These are phyloP conservation scores for Arctium lappa DNA, from an alignment of 129 eudicot species.

Conservation along the genomic window DNA sequence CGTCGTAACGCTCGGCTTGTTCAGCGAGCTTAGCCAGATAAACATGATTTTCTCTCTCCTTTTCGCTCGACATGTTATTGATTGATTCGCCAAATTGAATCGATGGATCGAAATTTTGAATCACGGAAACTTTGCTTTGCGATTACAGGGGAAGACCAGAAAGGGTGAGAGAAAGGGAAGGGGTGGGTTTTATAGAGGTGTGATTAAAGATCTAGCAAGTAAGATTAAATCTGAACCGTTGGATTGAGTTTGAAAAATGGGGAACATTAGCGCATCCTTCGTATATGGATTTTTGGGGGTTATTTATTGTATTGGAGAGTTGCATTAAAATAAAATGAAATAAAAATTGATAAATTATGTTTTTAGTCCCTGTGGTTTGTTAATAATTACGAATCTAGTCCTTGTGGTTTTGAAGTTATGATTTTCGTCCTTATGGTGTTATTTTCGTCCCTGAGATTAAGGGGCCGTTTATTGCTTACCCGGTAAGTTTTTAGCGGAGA, in stretches of 20 bases:
- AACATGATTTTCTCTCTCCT: slow-evolving; percentile 86
- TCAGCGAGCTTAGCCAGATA: slow-evolving; percentile 95
- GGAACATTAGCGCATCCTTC: slow-evolving; percentile 21
- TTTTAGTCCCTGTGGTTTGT: too few species aligned
- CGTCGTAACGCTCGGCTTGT: slow-evolving; percentile 97
- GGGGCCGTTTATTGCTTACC: too few species aligned
- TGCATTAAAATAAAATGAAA: neutral
- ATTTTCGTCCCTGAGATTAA: too few species aligned
- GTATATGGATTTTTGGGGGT: slow-evolving; percentile 11
- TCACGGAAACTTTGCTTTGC: neutral
- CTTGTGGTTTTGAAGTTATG: too few species aligned
- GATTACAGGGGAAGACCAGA: neutral
- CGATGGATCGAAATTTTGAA: slow-evolving; percentile 3
- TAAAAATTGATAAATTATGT: neutral
- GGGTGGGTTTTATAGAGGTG: slow-evolving; percentile 22
- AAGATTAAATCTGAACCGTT: slow-evolving; percentile 47
- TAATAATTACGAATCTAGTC: too few species aligned
- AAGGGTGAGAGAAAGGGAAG: slow-evolving; percentile 10
- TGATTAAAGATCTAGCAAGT: slow-evolving; percentile 28
- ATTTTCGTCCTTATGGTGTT: too few species aligned
- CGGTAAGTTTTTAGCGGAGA: too few species aligned
- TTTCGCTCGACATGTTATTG: slow-evolving; percentile 63
- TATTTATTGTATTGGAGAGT: neutral
- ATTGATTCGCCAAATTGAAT: neutral
- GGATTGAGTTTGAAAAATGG: slow-evolving; percentile 26